Evolutionary conservation across 345 rosid species (phyloP), one percentile per base, ranked within the genome.

Genomic region (Fremontodendron californicum): DNA sequence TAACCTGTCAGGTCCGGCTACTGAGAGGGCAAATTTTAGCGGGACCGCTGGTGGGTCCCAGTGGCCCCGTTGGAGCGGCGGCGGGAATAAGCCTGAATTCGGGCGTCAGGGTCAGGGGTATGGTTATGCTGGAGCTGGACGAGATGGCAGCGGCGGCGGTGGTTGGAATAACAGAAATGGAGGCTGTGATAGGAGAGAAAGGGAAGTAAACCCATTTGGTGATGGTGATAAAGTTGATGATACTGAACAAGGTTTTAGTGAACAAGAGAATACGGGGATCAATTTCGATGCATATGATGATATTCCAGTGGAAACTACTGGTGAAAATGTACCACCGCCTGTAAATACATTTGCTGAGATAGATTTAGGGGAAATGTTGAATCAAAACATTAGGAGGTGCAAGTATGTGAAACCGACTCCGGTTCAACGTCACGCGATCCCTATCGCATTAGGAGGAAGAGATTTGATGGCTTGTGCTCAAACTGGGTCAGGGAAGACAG

Each of bases 381-480:
- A 93, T 83, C 83, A 76, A 31, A 95, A 95, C 77, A 93, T 95
- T 68, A 83, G 85, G 48, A 90, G 97, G 87, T 95, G 99, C 84
- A 95, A 91, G 84, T 95, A 95, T 81, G 97, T 95, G 77, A 95
- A 87, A 87, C 99, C 99, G 1, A 95, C 99, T 3, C 99, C 98
- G 3, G 94, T 95, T 39, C 98, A 95, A 83, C 94, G 99, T 16
- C 83, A 95, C 77, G 90, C 98, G 0, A 95, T 95, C 40, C 99
- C 99, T 1, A 94, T 95, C 35, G 85, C 92, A 57, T 81, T 95
- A 70, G 85, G 70, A 4, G 98, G 99, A 52, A 86, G 99, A 63
- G 99, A 95, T 79, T 82, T 94, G 89, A 94, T 94, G 98, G 98
- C 98, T 10, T 94, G 98, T 87, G 98, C 98, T 37, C 98, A 94